phyloP scores from a whole-genome alignment of 768 basidiomycete genomes.

The Podaxis carcinomalis region DNA sequence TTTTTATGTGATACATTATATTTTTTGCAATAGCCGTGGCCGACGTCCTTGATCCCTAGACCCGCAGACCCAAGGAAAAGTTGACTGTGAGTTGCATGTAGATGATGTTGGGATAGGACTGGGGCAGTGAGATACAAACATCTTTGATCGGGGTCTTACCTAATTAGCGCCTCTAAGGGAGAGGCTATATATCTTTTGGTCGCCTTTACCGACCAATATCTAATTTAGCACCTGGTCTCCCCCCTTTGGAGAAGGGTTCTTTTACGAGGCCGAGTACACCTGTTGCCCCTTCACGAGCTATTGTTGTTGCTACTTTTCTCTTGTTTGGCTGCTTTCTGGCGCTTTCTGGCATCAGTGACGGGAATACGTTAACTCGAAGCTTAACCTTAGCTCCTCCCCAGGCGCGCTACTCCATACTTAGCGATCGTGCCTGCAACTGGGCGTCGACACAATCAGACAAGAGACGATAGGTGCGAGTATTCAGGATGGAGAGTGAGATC shows the following conservation, averaged over 20 bases:
- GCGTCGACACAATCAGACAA: neutral
- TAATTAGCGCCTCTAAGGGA: neutral
- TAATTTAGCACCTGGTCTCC: conserved; percentile 2
- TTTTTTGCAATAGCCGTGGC: neutral
- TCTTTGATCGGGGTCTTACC: neutral
- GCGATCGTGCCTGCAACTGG: neutral
- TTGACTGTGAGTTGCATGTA: neutral
- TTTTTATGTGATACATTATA: conserved; percentile 10
- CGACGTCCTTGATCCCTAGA: neutral
- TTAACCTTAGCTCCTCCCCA: neutral
- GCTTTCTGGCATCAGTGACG: neutral
- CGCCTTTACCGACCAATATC: neutral
- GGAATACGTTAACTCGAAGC: neutral
- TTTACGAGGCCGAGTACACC: neutral
- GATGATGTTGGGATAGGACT: neutral
- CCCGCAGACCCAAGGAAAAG: neutral
- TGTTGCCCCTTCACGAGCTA: neutral
- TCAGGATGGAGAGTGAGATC: conserved; percentile 43
- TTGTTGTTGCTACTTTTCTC: neutral
- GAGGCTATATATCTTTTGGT: neutral
- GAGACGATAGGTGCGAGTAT: conserved; percentile 1
- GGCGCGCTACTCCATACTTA: neutral
- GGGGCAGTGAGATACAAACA: neutral
- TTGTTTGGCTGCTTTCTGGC: neutral
- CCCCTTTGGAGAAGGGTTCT: neutral